Percentiles rank a stretch among this genome's conserved stretches.
These are phyloP conservation scores for Epichloe sibirici DNA, from an alignment of 2,329 filamentous ascomycete species.

Conservation along the genomic window DNA sequence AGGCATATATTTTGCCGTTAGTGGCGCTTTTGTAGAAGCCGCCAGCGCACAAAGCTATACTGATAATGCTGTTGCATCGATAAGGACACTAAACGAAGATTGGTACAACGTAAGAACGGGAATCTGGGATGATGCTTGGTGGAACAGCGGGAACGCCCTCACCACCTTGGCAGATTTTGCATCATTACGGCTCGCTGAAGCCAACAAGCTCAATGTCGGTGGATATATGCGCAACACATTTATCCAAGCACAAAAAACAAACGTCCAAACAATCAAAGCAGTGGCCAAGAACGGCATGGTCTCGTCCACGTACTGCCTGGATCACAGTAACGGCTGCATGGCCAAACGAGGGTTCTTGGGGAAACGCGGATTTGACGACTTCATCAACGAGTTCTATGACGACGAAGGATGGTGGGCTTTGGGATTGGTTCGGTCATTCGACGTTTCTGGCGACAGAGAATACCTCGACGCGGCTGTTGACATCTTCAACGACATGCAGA, in stretches of 20 bases:
- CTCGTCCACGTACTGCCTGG: constrained; percentile 25
- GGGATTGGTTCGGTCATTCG: constrained; percentile 43
- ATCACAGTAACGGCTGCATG: constrained; percentile 16
- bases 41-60: constrained; percentile 18
- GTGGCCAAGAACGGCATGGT: constrained; percentile 24
- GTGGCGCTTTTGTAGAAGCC: constrained; percentile 2
- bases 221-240: constrained; percentile 33
- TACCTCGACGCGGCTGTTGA: constrained; percentile 41
- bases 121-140: constrained; percentile 57
- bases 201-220: constrained; percentile 26
- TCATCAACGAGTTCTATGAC: constrained; percentile 43
- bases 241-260: constrained; percentile 28
- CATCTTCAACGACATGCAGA: constrained; percentile 45
- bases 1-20: not conserved
- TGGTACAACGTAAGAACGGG: constrained; percentile 52
- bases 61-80: constrained; percentile 19
- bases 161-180: constrained; percentile 48
- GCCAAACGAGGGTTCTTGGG: constrained; percentile 21
- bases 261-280: constrained; percentile 25
- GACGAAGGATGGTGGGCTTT: constrained; percentile 55
- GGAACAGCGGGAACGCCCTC: constrained; percentile 58
- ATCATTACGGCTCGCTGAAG: constrained; percentile 18
- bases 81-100: constrained; percentile 34
- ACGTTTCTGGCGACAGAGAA: constrained; percentile 36
- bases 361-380: constrained; percentile 24